Evolutionary conservation across 2,329 filamentous ascomycete species (phyloP).

Genomic region (Epichloe typhina): DNA sequence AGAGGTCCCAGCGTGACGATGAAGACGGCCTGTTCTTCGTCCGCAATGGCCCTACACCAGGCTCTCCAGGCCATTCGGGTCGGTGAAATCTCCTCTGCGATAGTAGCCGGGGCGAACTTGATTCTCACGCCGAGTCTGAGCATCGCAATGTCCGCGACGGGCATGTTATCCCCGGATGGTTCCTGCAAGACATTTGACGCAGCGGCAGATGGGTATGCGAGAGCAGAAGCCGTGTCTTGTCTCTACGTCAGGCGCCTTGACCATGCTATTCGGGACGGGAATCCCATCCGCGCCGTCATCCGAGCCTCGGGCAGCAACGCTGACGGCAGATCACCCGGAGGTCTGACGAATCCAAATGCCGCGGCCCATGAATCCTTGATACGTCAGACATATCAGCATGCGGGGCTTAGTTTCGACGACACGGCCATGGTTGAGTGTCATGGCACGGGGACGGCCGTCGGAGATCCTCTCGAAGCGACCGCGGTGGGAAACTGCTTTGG

Average conservation of each 20-base stretch:
- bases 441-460: too few species aligned
- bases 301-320: background rate
- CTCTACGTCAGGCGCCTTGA: conserved; percentile 38
- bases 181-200: conserved; percentile 18
- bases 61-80: conserved; percentile 33
- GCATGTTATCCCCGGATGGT: background rate
- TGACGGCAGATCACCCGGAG: too few species aligned
- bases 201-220: conserved; percentile 34
- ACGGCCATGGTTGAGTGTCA: too few species aligned
- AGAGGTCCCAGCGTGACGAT: conserved; percentile 36
- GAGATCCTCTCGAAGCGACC: too few species aligned
- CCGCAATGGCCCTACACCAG: conserved; percentile 31
- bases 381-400: too few species aligned
- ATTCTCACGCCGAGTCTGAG: background rate
- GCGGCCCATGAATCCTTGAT: too few species aligned
- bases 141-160: conserved; percentile 4
- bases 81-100: conserved; percentile 29
- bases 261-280: conserved; percentile 35
- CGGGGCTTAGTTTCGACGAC: too few species aligned
- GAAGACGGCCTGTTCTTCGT: conserved; percentile 37
- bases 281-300: conserved; percentile 30
- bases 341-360: too few species aligned
- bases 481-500: too few species aligned
- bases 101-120: conserved; percentile 25
- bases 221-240: conserved; percentile 40